A percentile compares a stretch with the other conserved stretches of the same genome.
Evolutionary conservation across 305 asterid species (phyloP).

Genomic region (Fraxinus albicans): DNA sequence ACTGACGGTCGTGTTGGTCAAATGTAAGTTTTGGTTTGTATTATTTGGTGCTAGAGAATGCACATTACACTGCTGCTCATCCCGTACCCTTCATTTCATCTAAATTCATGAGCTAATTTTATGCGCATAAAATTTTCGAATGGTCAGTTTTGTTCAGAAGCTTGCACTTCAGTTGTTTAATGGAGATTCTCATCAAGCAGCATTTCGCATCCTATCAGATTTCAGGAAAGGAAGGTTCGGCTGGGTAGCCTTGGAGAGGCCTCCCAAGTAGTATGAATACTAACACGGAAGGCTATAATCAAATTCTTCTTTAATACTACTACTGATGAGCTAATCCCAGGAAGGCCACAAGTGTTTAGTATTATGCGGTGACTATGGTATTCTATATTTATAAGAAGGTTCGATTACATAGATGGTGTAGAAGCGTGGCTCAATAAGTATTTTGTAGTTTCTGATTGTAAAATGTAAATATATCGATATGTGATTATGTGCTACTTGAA

Average conservation of each 20-base stretch:
- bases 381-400: background rate
- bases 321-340: background rate
- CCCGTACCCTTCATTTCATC: background rate
- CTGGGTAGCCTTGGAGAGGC: slow-evolving; percentile 81
- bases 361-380: background rate
- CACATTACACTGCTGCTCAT: background rate
- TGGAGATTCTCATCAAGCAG: slow-evolving; percentile 85
- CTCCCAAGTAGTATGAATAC: slow-evolving; percentile 43
- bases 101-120: background rate
- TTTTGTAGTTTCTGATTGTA: slow-evolving; percentile 13
- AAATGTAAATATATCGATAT: background rate
- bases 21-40: slow-evolving; percentile 49
- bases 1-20: slow-evolving; percentile 59
- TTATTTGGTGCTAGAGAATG: background rate
- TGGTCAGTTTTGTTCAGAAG: slow-evolving; percentile 79
- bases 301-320: background rate
- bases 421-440: background rate
- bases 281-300: background rate
- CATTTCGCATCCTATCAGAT: slow-evolving; percentile 81
- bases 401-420: background rate
- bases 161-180: slow-evolving; percentile 73
- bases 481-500: no score
- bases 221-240: slow-evolving; percentile 91
- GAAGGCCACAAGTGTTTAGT: background rate
- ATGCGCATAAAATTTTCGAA: background rate